These are phyloP conservation scores for Xylaria sp. DNA, from an alignment of 2,329 filamentous ascomycete genomes.

Conservation along the genomic window DNA sequence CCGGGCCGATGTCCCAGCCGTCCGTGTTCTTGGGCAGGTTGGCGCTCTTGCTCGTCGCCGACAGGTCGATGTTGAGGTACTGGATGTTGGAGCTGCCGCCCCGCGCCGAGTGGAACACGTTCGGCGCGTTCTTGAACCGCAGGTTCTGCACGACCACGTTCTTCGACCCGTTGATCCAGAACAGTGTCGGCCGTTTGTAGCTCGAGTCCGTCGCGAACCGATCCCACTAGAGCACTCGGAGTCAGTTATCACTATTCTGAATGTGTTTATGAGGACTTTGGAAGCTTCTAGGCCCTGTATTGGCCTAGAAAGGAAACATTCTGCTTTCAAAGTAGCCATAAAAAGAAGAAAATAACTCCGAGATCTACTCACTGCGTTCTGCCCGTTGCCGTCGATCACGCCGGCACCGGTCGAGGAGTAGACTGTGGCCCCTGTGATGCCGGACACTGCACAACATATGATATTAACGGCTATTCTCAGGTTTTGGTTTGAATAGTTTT, in stretches of 20 bases:
- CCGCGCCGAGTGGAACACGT: constrained; percentile 35
- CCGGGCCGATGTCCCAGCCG: constrained; percentile 35
- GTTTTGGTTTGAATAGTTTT: no score
- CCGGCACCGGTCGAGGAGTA: constrained; percentile 33
- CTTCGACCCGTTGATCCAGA: constrained; percentile 30
- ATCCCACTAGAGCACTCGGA: no score
- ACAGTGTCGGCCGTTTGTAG: constrained; percentile 28
- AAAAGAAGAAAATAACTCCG: no score
- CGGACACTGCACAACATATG: constrained; percentile 18
- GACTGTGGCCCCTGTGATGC: constrained; percentile 31
- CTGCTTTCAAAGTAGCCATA: no score
- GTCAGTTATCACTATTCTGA: no score
- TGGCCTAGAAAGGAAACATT: no score
- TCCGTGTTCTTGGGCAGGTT: constrained; percentile 37
- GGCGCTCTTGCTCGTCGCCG: constrained; percentile 30
- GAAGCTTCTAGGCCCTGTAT: no score
- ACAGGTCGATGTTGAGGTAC: constrained; percentile 29
- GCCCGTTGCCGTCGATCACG: constrained; percentile 35
- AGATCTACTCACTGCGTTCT: no score
- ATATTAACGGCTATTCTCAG: not conserved
- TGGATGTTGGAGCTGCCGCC: constrained; percentile 25
- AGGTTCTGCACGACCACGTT: constrained; percentile 25
- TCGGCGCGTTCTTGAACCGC: constrained; percentile 32
- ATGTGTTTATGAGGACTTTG: no score
- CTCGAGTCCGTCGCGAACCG: constrained; percentile 28